A percentile compares a stretch with the other conserved stretches of the same genome.
phyloP scores from a whole-genome alignment of 805 yeast species.

The Blastobotrys parvus region DNA sequence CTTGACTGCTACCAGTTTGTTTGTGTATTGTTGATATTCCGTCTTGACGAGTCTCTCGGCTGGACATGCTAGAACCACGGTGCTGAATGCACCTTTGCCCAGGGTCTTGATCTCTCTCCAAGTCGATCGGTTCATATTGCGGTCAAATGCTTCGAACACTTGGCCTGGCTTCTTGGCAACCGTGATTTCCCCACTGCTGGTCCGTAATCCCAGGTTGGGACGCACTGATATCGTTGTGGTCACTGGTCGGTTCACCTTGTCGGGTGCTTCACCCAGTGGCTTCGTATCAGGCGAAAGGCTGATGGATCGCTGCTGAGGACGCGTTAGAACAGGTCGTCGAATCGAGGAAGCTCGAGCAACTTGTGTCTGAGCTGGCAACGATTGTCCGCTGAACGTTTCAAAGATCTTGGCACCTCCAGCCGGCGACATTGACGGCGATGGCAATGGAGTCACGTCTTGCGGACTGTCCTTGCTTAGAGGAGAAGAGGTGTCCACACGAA shows the following conservation, averaged over 20 bases:
- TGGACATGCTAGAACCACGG: constrained; percentile 31
- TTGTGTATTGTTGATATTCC: constrained; percentile 13
- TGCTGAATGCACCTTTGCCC: constrained; percentile 35
- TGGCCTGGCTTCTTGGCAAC: not conserved
- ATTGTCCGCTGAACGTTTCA: not conserved
- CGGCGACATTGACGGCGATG: constrained; percentile 2
- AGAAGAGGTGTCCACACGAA: too few species aligned
- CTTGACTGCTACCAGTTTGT: constrained; percentile 58
- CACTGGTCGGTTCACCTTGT: not conserved
- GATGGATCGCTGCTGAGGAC: not conserved
- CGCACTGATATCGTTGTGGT: not conserved
- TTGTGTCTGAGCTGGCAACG: not conserved
- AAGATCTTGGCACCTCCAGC: not conserved
- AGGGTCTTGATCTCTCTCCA: constrained; percentile 27
- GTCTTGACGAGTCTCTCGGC: constrained; percentile 24
- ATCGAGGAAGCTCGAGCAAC: constrained; percentile 2
- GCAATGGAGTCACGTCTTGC: not conserved
- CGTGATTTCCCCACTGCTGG: not conserved
- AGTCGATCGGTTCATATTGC: constrained; percentile 15
- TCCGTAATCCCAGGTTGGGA: not conserved
- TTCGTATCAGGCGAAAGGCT: too few species aligned
- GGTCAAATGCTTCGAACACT: constrained; percentile 26
- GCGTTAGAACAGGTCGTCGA: not conserved
- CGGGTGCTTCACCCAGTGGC: too few species aligned
- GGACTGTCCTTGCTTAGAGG: too few species aligned